Percentiles rank a stretch among this genome's conserved stretches.
Conservation (phyloP, 306 rosid genomes). For the Cicer arietinum region DNA sequence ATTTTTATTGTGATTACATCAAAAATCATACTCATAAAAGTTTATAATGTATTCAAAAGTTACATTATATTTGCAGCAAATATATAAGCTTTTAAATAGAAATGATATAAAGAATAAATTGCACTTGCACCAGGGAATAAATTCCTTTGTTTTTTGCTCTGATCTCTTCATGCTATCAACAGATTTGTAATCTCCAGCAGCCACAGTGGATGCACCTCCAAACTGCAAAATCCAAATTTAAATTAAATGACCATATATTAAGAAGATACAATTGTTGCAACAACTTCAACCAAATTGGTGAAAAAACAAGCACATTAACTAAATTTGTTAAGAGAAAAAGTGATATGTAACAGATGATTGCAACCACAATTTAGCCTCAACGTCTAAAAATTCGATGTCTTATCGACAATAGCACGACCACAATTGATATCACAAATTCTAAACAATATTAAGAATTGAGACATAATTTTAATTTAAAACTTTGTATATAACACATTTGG, state of each 20-base stretch:
- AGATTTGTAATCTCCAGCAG: not conserved
- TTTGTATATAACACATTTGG: not conserved
- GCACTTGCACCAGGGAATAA: not conserved
- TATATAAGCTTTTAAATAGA: not conserved
- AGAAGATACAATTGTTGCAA: not conserved
- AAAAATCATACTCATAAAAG: too few relatives aligned
- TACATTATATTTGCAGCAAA: too few relatives aligned
- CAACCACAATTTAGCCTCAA: too few relatives aligned
- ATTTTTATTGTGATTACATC: too few relatives aligned
- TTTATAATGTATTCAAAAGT: too few relatives aligned
- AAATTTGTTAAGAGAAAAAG: too few relatives aligned
- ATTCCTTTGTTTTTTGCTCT: not conserved
- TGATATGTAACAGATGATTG: too few relatives aligned
- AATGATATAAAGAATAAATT: constrained; percentile 1
- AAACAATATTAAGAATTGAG: not conserved
- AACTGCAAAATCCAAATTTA: not conserved
- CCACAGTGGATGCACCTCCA: not conserved
- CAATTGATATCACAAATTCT: not conserved
- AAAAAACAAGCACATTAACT: not conserved
- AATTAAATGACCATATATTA: not conserved
- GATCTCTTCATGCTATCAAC: not conserved
- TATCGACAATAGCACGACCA: too few relatives aligned
- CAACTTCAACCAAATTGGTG: not conserved
- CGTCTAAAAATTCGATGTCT: too few relatives aligned
- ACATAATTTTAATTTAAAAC: not conserved